Percentiles rank a stretch among this genome's conserved stretches.
phyloP scores from a whole-genome alignment of 1,284 basidiomycete species.

The Fomitopsis schrenkii region DNA sequence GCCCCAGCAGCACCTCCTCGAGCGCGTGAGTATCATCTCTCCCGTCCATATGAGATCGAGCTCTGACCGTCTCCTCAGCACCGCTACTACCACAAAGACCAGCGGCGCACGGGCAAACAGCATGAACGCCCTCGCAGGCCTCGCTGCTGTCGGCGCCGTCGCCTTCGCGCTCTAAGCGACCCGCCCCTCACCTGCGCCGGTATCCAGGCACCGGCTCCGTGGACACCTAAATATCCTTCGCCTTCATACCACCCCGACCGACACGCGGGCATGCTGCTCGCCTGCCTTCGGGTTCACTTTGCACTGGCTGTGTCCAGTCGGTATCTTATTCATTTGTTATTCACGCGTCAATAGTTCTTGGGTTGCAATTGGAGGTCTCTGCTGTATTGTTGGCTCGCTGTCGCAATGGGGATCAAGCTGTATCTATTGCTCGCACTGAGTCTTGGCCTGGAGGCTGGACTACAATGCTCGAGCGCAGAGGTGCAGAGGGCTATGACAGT shows the following conservation, averaged over 20 bases:
- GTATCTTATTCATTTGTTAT: background rate
- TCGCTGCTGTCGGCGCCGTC: slow-evolving; percentile 37
- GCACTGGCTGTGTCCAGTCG: background rate
- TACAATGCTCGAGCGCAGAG: no score
- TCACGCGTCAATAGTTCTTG: background rate
- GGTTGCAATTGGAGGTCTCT: background rate
- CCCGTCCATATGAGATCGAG: background rate
- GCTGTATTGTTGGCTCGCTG: background rate
- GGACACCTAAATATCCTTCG: background rate
- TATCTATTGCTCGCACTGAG: no score
- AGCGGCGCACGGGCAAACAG: slow-evolving; percentile 29
- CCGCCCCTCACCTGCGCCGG: background rate
- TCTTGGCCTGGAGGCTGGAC: no score
- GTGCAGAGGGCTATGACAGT: no score
- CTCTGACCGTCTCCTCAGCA: slow-evolving; percentile 4
- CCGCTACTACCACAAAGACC: slow-evolving; percentile 12
- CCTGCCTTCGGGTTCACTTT: background rate
- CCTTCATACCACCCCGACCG: background rate
- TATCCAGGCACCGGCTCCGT: background rate
- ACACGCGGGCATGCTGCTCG: background rate
- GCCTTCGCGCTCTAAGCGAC: slow-evolving; percentile 34
- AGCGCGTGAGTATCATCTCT: background rate
- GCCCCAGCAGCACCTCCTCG: slow-evolving; percentile 4
- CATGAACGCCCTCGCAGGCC: slow-evolving; percentile 34
- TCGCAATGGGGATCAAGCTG: background rate